Evolutionary conservation across 208 protist species (phyloP).

Genomic region (Porcisia hertigi): DNA sequence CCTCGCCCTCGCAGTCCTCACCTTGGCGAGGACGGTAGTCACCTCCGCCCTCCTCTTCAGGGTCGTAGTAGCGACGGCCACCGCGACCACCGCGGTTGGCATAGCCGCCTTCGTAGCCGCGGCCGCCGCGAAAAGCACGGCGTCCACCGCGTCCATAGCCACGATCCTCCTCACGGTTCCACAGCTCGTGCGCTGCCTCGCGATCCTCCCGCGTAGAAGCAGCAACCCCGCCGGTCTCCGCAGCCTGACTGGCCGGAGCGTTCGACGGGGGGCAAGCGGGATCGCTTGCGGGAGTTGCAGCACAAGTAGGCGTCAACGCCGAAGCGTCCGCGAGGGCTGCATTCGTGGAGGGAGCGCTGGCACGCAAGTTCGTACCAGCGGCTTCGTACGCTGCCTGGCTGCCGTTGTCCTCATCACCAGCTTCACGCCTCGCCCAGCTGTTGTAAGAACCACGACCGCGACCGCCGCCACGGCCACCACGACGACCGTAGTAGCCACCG

Average conservation of each 20-base stretch:
- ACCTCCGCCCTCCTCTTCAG: conserved; percentile 15
- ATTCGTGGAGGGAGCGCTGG: background rate
- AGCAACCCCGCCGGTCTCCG: background rate
- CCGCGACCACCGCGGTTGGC: conserved; percentile 25
- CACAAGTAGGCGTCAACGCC: background rate
- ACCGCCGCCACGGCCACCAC: conserved; percentile 22
- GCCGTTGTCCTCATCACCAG: conserved; percentile 17
- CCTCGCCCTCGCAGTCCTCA: conserved; percentile 18
- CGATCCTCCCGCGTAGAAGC: conserved; percentile 4
- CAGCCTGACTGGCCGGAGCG: background rate
- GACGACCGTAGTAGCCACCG: conserved; percentile 15
- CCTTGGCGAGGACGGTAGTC: conserved; percentile 9
- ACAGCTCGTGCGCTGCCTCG: conserved; percentile 16
- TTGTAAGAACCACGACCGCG: conserved; percentile 27
- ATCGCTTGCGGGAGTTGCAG: background rate
- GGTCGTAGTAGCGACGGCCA: conserved; percentile 29
- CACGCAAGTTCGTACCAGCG: background rate
- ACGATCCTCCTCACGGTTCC: conserved; percentile 29
- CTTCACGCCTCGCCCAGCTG: conserved; percentile 25
- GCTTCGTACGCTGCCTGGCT: background rate
- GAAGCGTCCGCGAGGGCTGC: background rate
- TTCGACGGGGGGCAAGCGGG: background rate
- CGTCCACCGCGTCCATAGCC: conserved; percentile 24
- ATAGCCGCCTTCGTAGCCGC: conserved; percentile 12
- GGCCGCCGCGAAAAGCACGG: conserved; percentile 22